Evolutionary conservation across 176 grass and related monocot genomes (phyloP).

Genomic region (Puccinellia tenuiflora): DNA sequence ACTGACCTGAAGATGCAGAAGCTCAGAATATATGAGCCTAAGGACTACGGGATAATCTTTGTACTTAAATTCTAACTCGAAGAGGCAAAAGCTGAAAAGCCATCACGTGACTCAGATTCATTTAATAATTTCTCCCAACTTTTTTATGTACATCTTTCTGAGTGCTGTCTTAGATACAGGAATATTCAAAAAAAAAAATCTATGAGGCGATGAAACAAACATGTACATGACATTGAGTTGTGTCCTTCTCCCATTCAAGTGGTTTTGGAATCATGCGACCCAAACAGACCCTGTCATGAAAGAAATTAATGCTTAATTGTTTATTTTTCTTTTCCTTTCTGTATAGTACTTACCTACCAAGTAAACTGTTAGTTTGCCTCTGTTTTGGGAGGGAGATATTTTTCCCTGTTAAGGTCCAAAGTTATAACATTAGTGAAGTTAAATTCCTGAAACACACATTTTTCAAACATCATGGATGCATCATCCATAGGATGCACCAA

Average conservation of each 20-base stretch:
- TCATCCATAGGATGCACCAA: constrained; percentile 43
- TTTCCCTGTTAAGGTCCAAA: neutral
- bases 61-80: neutral
- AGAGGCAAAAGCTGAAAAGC: neutral
- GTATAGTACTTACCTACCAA: neutral
- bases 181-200: too few relatives aligned
- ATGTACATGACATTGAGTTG: neutral
- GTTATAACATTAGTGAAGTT: neutral
- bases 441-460: constrained; percentile 28
- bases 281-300: neutral
- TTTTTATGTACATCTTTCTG: neutral
- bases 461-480: constrained; percentile 45
- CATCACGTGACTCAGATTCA: neutral
- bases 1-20: neutral
- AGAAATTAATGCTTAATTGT: neutral
- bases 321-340: neutral
- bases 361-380: neutral
- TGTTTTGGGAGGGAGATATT: neutral
- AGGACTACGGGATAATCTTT: neutral
- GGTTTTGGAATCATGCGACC: neutral
- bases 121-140: neutral
- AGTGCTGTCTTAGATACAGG: neutral
- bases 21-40: neutral
- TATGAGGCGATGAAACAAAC: too few relatives aligned
- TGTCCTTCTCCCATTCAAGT: neutral